These are phyloP conservation scores for Fusarium avenaceum DNA, from an alignment of 2,329 filamentous ascomycete genomes.

Conservation along the genomic window DNA sequence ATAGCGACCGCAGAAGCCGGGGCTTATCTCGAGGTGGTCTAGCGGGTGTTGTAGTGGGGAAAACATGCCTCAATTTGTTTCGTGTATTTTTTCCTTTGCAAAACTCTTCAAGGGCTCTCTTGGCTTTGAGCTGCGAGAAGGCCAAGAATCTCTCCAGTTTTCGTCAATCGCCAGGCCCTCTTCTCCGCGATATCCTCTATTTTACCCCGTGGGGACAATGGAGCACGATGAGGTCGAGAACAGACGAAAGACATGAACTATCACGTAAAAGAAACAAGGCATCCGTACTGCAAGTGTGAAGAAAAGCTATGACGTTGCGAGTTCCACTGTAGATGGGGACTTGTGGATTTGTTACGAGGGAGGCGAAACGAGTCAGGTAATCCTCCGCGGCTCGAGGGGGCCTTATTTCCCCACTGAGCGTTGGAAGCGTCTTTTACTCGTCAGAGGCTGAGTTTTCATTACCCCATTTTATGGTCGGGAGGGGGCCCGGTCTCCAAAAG, in stretches of 20 bases:
- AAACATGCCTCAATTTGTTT: no score
- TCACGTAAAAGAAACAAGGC: conserved; percentile 39
- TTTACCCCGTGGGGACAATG: no score
- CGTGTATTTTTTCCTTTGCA: no score
- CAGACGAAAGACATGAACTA: not conserved
- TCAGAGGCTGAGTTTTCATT: conserved; percentile 26
- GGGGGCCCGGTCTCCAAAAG: no score
- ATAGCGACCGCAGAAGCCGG: conserved; percentile 5
- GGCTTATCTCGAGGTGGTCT: conserved; percentile 14
- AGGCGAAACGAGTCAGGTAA: conserved; percentile 14
- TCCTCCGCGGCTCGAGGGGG: not conserved
- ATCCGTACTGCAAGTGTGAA: no score
- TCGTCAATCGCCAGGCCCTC: no score
- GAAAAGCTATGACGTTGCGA: conserved; percentile 30
- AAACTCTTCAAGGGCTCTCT: no score
- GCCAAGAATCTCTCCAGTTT: no score
- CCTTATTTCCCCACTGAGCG: not conserved
- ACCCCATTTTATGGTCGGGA: conserved; percentile 17
- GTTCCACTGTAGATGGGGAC: conserved; percentile 24
- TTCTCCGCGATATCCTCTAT: no score
- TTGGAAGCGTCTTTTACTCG: not conserved
- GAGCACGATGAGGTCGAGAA: not conserved
- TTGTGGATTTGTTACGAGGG: conserved; percentile 1
- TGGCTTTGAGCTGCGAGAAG: no score
- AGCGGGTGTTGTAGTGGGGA: not conserved